Base-by-base conservation (phyloP, 352 stramenopile species). In the Salisapilia sapeloensis region DNA sequence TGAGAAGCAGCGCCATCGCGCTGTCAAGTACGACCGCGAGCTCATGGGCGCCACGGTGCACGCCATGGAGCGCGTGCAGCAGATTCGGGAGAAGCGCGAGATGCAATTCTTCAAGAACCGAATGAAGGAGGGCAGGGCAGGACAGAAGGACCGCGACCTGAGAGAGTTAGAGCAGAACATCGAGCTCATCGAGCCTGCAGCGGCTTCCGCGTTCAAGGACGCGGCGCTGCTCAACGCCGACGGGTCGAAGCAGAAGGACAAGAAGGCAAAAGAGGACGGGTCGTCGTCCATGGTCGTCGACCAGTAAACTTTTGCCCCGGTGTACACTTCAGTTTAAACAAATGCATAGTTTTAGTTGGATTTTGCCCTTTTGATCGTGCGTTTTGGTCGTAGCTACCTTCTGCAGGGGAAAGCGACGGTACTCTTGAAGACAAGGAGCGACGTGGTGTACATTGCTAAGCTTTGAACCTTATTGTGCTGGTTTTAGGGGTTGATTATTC, bases 21-120 rank as follows among this genome's bases (percentile, higher is more conserved):
- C 94, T 13, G 86, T 99, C 42, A 99, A 99, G 59, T 99, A 99
- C 65, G 93, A 99, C 69, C 80, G 95, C 38, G 83, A 99, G 53
- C 74, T 98, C 15, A 98, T 99, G 85, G 87, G 86, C 37, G 94
- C 95, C 48, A 99, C 96, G 22, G 89, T 99, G 28, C 70, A 97
- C 57, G 95, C 94, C 30, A 99, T 99, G 61, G 89, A 98, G 57
- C 81, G 91, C 33, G 91, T 99, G 35, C 65, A 95, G 41, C 72
- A 96, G 51, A 98, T 99, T 57, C 94, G 97, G 74, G 74, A 93
- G 49, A 86, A 92, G 45, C 64, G 96, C 44, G 93, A 99, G 70
- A 62, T 82, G 39, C 71, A 80, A 26, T 98, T 98, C 82, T 97
- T 97, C 77, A 93, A 96, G 47, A 96, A 96, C 60, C 84, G 89